Conservation (phyloP, 805 yeast species). For the Candida alai region DNA sequence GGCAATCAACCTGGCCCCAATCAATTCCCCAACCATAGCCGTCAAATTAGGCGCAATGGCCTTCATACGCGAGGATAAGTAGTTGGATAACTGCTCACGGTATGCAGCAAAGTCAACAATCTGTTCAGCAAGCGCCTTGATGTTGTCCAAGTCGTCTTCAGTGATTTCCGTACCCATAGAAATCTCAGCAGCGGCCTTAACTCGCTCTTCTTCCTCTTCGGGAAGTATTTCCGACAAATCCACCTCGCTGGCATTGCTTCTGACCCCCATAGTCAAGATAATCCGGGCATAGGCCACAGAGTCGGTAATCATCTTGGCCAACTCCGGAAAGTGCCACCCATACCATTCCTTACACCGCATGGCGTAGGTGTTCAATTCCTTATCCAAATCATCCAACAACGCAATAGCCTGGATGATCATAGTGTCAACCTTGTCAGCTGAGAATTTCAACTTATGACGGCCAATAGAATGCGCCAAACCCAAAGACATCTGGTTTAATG, state of each 20-base stretch:
- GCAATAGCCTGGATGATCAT: constrained; percentile 99
- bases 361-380: constrained; percentile 95
- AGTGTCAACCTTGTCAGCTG: constrained; percentile 97
- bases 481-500: constrained; percentile 88
- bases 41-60: constrained; percentile 98
- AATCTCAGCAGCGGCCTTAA: constrained; percentile 95
- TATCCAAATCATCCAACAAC: constrained; percentile 91
- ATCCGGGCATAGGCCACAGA: constrained; percentile 95
- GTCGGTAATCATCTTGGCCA: constrained; percentile 95
- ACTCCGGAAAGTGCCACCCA: constrained; percentile 99
- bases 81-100: constrained; percentile 93
- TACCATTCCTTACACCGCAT: constrained; percentile 99
- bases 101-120: constrained; percentile 94
- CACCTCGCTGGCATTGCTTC: constrained; percentile 86
- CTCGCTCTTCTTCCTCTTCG: constrained; percentile 49
- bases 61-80: constrained; percentile 91
- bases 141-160: constrained; percentile 81
- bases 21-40: constrained; percentile 93
- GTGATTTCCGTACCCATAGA: constrained; percentile 99
- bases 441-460: constrained; percentile 95
- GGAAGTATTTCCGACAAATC: constrained; percentile 60
- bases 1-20: constrained; percentile 97
- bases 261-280: constrained; percentile 87
- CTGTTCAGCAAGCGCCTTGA: constrained; percentile 89
- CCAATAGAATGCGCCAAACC: constrained; percentile 99